Percentiles rank a stretch among this genome's conserved stretches.
Evolutionary conservation across 441 rosid species (phyloP).

Genomic region (Isatis lusitanica): DNA sequence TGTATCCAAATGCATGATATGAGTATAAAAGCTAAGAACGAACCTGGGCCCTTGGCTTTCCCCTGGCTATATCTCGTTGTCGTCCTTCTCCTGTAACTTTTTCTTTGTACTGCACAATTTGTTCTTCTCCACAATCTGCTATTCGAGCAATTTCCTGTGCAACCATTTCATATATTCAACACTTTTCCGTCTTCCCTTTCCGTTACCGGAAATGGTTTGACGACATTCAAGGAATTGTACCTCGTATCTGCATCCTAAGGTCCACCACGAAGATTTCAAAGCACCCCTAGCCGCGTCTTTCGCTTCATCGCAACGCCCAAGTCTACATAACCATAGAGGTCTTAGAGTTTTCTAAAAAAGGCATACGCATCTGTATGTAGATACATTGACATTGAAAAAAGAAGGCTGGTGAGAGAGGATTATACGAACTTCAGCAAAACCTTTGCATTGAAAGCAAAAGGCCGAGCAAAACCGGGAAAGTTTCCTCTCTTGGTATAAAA

Average conservation of each 20-base stretch:
- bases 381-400: slow-evolving; percentile 2
- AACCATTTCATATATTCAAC: slow-evolving; percentile 19
- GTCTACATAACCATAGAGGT: slow-evolving; percentile 42
- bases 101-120: slow-evolving; percentile 61
- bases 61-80: slow-evolving; percentile 65
- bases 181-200: neutral
- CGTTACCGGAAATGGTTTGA: neutral
- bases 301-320: slow-evolving; percentile 72
- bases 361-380: neutral
- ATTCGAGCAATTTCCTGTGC: slow-evolving; percentile 71
- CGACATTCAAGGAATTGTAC: slow-evolving; percentile 35
- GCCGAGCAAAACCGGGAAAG: slow-evolving; percentile 85
- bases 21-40: neutral
- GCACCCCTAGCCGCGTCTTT: slow-evolving; percentile 95
- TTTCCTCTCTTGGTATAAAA: slow-evolving; percentile 70
- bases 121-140: slow-evolving; percentile 84
- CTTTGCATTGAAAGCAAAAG: slow-evolving; percentile 78
- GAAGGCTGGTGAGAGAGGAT: slow-evolving; percentile 23
- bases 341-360: slow-evolving; percentile 23
- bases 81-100: slow-evolving; percentile 66
- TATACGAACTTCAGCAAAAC: slow-evolving; percentile 69
- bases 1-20: slow-evolving; percentile 10
- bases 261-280: slow-evolving; percentile 93
- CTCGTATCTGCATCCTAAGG: slow-evolving; percentile 78
- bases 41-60: slow-evolving; percentile 75